Conservation (phyloP, 2,329 filamentous ascomycete species). For the Chrysoporthe deuterocubensis region DNA sequence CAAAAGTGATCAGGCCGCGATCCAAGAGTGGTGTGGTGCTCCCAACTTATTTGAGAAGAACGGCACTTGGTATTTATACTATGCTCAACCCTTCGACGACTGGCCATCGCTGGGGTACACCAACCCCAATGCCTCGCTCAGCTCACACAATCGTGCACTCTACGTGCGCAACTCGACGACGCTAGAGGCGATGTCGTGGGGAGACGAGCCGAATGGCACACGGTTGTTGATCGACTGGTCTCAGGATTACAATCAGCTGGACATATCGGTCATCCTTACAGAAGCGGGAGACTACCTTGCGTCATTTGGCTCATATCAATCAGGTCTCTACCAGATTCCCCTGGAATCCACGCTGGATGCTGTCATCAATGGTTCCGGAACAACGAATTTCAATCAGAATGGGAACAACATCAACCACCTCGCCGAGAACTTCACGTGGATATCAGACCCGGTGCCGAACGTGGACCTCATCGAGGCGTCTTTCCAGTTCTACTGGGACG, state of each 20-base stretch:
- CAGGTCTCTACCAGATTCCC: constrained; percentile 34
- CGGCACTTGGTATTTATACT: constrained; percentile 33
- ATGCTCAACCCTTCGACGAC: constrained; percentile 32
- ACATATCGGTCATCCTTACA: constrained; percentile 30
- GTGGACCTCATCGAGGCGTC: constrained; percentile 49
- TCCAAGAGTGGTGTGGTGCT: constrained; percentile 30
- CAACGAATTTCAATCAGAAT: constrained; percentile 28
- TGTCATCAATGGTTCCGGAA: not conserved
- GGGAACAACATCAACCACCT: constrained; percentile 22
- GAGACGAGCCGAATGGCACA: constrained; percentile 51
- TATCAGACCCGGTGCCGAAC: constrained; percentile 15
- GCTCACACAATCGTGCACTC: constrained; percentile 30
- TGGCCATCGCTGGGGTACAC: constrained; percentile 30
- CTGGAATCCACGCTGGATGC: constrained; percentile 30
- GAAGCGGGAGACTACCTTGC: constrained; percentile 29
- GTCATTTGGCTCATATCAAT: constrained; percentile 34
- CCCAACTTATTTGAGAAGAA: constrained; percentile 31
- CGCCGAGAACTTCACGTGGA: constrained; percentile 29
- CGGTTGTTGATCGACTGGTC: constrained; percentile 33
- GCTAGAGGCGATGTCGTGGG: constrained; percentile 60
- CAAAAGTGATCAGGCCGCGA: constrained; percentile 21
- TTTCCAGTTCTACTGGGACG: constrained; percentile 58
- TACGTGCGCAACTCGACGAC: constrained; percentile 42
- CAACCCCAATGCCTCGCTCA: constrained; percentile 27
- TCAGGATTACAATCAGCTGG: constrained; percentile 33